phyloP scores from a whole-genome alignment of 164 flowering plant species.

The Sedum album region DNA sequence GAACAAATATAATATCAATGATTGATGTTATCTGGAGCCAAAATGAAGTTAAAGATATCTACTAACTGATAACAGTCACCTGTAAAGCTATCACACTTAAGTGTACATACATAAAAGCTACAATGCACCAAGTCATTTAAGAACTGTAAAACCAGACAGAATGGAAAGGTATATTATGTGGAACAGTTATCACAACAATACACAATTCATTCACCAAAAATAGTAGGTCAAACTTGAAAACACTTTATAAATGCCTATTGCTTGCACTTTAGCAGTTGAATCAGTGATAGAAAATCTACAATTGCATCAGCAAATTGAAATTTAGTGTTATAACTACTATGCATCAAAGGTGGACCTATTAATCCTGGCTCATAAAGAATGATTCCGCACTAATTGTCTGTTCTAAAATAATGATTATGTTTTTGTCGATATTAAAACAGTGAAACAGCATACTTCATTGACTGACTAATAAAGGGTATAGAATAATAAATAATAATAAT shows the following conservation, averaged over 20 bases:
- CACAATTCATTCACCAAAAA: neutral
- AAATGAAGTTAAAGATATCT: too few relatives aligned
- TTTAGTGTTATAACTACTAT: neutral
- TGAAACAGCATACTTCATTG: too few relatives aligned
- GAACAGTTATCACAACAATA: neutral
- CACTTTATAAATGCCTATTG: neutral
- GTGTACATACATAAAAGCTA: too few relatives aligned
- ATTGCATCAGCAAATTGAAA: too few relatives aligned
- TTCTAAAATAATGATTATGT: neutral
- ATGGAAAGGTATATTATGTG: neutral
- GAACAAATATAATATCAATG: neutral
- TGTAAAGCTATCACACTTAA: too few relatives aligned
- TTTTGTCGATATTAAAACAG: neutral
- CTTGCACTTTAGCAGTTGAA: neutral
- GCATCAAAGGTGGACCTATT: neutral
- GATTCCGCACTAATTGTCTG: neutral
- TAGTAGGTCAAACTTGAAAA: neutral
- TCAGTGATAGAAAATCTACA: neutral
- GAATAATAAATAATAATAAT: too few relatives aligned
- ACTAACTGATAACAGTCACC: too few relatives aligned
- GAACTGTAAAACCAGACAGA: too few relatives aligned
- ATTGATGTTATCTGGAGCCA: neutral
- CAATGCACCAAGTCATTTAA: too few relatives aligned
- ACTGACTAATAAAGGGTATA: too few relatives aligned
- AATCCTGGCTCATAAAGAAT: too few relatives aligned